phyloP scores from a whole-genome alignment of 2,329 filamentous ascomycete genomes.

The Fusarium chuoi region DNA sequence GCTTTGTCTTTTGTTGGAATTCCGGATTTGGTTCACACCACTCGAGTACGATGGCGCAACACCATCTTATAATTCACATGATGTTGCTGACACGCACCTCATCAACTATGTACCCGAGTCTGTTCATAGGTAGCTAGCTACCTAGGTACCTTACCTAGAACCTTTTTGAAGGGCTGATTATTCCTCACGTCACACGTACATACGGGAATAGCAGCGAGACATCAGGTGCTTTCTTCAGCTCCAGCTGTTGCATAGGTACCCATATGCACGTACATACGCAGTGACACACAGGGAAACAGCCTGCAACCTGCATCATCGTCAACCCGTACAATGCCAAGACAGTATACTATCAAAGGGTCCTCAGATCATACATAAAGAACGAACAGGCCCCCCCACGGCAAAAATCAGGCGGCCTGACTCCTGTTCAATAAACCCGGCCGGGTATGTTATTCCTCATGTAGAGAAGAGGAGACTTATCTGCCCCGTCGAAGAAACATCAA shows the following conservation, averaged over 20 bases:
- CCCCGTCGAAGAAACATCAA: slow-evolving; percentile 11
- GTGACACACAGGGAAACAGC: slow-evolving; percentile 10
- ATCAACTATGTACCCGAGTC: slow-evolving; percentile 9
- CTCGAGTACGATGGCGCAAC: slow-evolving; percentile 23
- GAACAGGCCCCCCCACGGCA: background rate
- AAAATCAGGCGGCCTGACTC: background rate
- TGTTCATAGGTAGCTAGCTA: background rate
- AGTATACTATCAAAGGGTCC: slow-evolving; percentile 17
- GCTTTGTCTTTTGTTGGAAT: background rate
- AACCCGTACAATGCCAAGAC: slow-evolving; percentile 11
- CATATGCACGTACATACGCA: background rate
- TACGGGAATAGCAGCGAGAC: background rate
- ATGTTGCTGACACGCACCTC: slow-evolving; percentile 33
- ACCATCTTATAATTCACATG: slow-evolving; percentile 38
- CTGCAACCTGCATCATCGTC: slow-evolving; percentile 15
- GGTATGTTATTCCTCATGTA: slow-evolving; percentile 6
- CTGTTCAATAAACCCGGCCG: slow-evolving; percentile 1
- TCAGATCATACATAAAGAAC: slow-evolving; percentile 19
- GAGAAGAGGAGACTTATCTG: background rate
- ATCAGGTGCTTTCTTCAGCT: slow-evolving; percentile 10
- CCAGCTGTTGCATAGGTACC: background rate
- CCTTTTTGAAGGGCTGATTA: slow-evolving; percentile 1
- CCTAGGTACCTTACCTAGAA: background rate
- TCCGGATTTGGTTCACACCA: slow-evolving; percentile 21
- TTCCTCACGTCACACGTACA: slow-evolving; percentile 27